Evolutionary conservation across 2,329 filamentous ascomycete species (phyloP).

Genomic region (Fusarium sp.): DNA sequence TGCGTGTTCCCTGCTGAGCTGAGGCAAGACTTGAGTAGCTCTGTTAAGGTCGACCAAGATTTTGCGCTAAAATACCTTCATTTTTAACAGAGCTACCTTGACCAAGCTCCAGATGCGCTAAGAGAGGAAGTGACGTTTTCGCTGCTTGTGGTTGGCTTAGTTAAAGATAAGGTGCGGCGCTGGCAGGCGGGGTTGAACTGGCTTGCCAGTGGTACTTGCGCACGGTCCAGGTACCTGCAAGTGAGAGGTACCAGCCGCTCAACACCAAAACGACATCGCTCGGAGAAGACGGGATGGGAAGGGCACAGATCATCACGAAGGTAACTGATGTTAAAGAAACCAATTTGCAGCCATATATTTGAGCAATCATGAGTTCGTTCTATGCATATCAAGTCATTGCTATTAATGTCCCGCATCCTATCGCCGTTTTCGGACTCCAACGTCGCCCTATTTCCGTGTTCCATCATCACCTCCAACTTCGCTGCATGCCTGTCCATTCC

Average conservation of each 20-base stretch:
- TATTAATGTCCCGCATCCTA: neutral
- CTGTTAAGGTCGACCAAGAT: no score
- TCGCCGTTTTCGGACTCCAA: neutral
- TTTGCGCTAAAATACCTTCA: no score
- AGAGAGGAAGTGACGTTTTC: conserved; percentile 37
- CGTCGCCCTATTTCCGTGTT: neutral
- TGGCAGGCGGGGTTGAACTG: conserved; percentile 10
- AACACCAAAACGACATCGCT: no score
- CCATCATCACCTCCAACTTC: neutral
- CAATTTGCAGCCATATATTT: neutral
- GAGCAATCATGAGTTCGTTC: conserved; percentile 4
- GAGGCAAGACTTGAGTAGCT: no score
- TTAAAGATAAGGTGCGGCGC: conserved; percentile 39
- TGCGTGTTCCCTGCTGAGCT: neutral
- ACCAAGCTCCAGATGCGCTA: no score
- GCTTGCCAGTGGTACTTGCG: conserved; percentile 14
- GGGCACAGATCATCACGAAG: neutral
- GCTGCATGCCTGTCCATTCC: neutral
- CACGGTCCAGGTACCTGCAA: neutral
- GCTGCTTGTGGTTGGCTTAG: conserved; percentile 25
- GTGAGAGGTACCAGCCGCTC: no score
- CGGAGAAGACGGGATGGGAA: neutral
- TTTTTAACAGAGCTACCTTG: no score
- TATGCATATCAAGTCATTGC: neutral
- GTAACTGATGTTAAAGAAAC: neutral